Conservation (phyloP, 108 stramenopile species). For the Poteriospumella lacustris region DNA sequence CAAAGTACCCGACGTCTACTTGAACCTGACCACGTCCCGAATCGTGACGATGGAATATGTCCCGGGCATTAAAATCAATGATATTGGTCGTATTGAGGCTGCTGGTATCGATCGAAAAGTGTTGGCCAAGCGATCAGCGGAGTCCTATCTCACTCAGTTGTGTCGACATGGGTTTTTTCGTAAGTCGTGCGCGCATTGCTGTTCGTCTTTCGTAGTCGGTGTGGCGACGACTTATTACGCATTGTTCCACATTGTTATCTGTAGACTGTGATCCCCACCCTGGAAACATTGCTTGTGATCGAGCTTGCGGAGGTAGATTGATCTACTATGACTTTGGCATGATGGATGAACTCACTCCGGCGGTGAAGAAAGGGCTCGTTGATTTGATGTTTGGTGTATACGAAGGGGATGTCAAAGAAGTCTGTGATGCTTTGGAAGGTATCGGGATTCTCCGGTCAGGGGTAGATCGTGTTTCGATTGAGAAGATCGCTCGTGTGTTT, state of each 20-base stretch:
- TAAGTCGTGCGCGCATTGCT: too few species aligned
- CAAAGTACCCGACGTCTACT: constrained; percentile 69
- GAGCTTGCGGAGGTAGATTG: constrained; percentile 43
- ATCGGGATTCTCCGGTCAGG: constrained; percentile 81
- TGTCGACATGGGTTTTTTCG: constrained; percentile 80
- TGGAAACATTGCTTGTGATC: constrained; percentile 68
- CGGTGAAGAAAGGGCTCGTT: constrained; percentile 68
- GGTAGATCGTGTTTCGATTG: constrained; percentile 85
- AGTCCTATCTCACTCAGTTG: constrained; percentile 78
- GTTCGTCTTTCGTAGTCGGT: too few species aligned
- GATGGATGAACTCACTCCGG: constrained; percentile 83
- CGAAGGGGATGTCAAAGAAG: constrained; percentile 57
- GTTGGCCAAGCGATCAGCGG: constrained; percentile 72
- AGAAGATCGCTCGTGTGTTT: constrained; percentile 86
- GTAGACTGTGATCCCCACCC: constrained; percentile 61
- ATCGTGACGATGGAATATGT: constrained; percentile 89
- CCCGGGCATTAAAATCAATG: constrained; percentile 70
- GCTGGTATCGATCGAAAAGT: constrained; percentile 63
- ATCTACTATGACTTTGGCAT: constrained; percentile 94
- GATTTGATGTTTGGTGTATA: constrained; percentile 54
- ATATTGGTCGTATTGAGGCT: constrained; percentile 56
- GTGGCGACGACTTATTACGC: constrained; percentile 37
- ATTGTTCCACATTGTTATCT: constrained; percentile 19
- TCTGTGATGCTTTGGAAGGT: constrained; percentile 89
- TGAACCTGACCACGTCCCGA: constrained; percentile 69